These are phyloP conservation scores for Paramecium bursaria DNA, from an alignment of 73 alveolate species.

Conservation along the genomic window DNA sequence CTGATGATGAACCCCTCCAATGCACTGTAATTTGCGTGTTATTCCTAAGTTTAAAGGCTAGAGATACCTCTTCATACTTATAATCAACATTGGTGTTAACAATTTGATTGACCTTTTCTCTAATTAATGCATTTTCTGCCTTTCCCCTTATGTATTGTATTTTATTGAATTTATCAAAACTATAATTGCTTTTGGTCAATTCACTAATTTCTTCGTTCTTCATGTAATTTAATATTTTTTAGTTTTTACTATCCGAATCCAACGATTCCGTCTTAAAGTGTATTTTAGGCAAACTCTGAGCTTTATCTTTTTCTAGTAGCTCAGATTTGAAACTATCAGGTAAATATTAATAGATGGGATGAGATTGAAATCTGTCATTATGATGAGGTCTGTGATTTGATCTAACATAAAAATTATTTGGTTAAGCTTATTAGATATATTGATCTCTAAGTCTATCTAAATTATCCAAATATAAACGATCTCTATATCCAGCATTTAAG, in stretches of 20 bases:
- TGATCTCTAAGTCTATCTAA: conserved; percentile 39
- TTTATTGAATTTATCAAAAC: not conserved
- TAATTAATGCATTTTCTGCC: conserved; percentile 21
- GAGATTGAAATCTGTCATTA: not conserved
- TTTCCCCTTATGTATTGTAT: conserved; percentile 1
- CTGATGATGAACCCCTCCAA: not conserved
- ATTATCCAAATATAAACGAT: conserved; percentile 9
- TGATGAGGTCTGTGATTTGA: not conserved
- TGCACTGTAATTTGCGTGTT: no score
- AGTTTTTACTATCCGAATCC: conserved; percentile 14
- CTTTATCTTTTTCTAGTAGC: not conserved
- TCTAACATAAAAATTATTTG: not conserved
- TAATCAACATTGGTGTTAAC: not conserved
- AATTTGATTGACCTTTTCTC: not conserved
- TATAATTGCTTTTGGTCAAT: not conserved
- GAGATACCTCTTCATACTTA: not conserved
- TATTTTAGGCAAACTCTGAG: not conserved
- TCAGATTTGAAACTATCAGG: conserved; percentile 22
- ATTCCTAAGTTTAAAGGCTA: not conserved
- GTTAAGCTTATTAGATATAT: conserved; percentile 16
- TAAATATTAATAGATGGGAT: conserved; percentile 20
- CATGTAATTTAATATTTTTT: conserved; percentile 24
- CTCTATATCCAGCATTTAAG: conserved; percentile 31
- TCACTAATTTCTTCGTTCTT: conserved; percentile 29
- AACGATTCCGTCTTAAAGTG: conserved; percentile 30